Evolutionary conservation across 2,329 filamentous ascomycete genomes (phyloP).

Genomic region (Kalaharituber pfeilii): DNA sequence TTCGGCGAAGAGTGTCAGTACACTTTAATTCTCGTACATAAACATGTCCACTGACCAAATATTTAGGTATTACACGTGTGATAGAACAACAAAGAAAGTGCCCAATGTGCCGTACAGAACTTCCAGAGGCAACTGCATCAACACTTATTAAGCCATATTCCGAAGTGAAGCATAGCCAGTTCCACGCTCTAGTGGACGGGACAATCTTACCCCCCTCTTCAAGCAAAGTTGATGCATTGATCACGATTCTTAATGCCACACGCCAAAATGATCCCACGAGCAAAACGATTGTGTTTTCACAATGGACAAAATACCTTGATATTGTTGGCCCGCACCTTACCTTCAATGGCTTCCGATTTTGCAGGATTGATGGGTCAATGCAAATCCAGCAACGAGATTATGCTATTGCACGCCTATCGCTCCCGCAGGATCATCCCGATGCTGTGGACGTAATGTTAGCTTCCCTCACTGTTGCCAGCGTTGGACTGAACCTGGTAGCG

Average conservation of each 20-base stretch:
- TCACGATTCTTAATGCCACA: slow-evolving; percentile 56
- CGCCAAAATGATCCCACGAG: slow-evolving; percentile 41
- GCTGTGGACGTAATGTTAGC: slow-evolving; percentile 51
- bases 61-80: slow-evolving; percentile 42
- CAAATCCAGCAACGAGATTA: slow-evolving; percentile 49
- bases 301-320: slow-evolving; percentile 60
- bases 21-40: neutral
- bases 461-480: slow-evolving; percentile 77
- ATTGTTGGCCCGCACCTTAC: slow-evolving; percentile 52
- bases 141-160: neutral
- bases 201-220: slow-evolving; percentile 47
- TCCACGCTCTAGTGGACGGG: neutral
- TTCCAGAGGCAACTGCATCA: slow-evolving; percentile 35
- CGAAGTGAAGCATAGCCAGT: neutral
- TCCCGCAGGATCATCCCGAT: neutral
- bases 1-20: slow-evolving; percentile 49
- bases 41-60: neutral
- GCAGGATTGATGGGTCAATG: slow-evolving; percentile 71
- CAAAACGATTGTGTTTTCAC: slow-evolving; percentile 58
- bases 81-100: slow-evolving; percentile 64
- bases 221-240: slow-evolving; percentile 64
- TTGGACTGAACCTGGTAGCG: slow-evolving; percentile 81
- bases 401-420: slow-evolving; percentile 34
- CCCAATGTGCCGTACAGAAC: slow-evolving; percentile 60
- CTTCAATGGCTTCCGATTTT: slow-evolving; percentile 42